A percentile compares a stretch with the other conserved stretches of the same genome.
Conservation (phyloP, 768 basidiomycete species). For the Glaciozyma antarctica region DNA sequence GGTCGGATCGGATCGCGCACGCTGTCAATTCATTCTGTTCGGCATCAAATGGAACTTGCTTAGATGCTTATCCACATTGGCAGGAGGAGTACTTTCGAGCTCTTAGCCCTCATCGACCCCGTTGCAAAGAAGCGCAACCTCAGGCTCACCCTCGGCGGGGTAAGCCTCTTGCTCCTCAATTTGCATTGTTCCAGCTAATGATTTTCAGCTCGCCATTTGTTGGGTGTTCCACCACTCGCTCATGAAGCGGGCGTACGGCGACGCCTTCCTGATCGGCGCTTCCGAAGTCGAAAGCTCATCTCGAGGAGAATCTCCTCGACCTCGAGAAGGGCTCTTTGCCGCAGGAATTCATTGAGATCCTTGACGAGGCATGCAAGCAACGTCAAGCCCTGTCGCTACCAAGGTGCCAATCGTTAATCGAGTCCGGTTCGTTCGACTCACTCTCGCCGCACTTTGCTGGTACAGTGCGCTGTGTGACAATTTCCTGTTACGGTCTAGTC, state of each 20-base stretch:
- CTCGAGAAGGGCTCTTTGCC: slow-evolving; percentile 54
- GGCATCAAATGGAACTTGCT: slow-evolving; percentile 39
- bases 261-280: slow-evolving; percentile 56
- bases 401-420: not conserved
- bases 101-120: slow-evolving; percentile 45
- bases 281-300: slow-evolving; percentile 48
- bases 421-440: not conserved
- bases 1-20: slow-evolving; percentile 34
- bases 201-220: slow-evolving; percentile 40
- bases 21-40: slow-evolving; percentile 45
- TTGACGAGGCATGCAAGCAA: slow-evolving; percentile 50
- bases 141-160: slow-evolving; percentile 39
- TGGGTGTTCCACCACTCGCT: slow-evolving; percentile 50
- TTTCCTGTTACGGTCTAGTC: too few relatives aligned
- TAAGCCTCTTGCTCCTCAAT: slow-evolving; percentile 12
- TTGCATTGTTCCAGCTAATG: not conserved
- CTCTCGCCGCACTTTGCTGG: not conserved
- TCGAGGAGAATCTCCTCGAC: slow-evolving; percentile 50
- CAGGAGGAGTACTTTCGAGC: slow-evolving; percentile 1
- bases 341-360: slow-evolving; percentile 47
- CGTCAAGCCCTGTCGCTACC: slow-evolving; percentile 44
- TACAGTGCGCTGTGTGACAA: too few relatives aligned
- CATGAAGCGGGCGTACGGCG: slow-evolving; percentile 46
- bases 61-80: slow-evolving; percentile 34
- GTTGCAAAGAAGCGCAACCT: slow-evolving; percentile 43